Conservation (phyloP, 352 stramenopile species). For the Hyaloperonospora arabidopsidis region DNA sequence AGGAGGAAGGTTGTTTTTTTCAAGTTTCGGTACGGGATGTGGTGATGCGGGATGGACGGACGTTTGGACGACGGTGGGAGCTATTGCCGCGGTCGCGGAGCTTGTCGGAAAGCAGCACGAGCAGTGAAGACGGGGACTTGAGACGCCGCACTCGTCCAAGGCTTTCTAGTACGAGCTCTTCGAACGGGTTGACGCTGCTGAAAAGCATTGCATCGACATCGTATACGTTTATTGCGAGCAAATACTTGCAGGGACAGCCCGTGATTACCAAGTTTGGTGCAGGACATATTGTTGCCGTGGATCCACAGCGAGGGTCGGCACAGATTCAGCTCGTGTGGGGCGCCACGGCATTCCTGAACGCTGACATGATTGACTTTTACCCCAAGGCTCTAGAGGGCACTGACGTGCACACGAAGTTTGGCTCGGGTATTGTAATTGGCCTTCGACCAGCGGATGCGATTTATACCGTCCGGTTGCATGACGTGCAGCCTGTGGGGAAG, state of each 20-base stretch:
- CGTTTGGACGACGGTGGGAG: constrained; percentile 11
- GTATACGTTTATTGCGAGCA: constrained; percentile 56
- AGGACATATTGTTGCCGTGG: constrained; percentile 48
- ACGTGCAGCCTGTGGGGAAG: constrained; percentile 32
- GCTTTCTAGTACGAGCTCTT: constrained; percentile 14
- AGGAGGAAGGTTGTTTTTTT: constrained; percentile 11
- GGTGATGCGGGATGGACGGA: constrained; percentile 32
- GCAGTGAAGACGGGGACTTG: constrained; percentile 11
- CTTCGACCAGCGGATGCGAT: constrained; percentile 59
- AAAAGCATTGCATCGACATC: constrained; percentile 61
- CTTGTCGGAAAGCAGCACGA: constrained; percentile 20
- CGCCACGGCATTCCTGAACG: constrained; percentile 46
- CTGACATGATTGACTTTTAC: constrained; percentile 59
- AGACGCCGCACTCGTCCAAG: constrained; percentile 14
- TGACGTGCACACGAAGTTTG: constrained; percentile 75
- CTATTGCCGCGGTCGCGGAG: constrained; percentile 25
- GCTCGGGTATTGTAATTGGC: constrained; percentile 49
- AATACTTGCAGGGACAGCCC: constrained; percentile 62
- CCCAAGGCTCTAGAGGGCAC: constrained; percentile 65
- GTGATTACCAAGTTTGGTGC: constrained; percentile 66
- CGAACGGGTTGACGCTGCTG: constrained; percentile 34
- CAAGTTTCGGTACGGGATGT: constrained; percentile 30
- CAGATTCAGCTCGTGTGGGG: constrained; percentile 64
- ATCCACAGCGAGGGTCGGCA: constrained; percentile 38
- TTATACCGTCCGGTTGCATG: constrained; percentile 65